A percentile compares a stretch with the other conserved stretches of the same genome.
These are phyloP conservation scores for Collybia nuda DNA, from an alignment of 768 basidiomycete genomes.

Conservation along the genomic window DNA sequence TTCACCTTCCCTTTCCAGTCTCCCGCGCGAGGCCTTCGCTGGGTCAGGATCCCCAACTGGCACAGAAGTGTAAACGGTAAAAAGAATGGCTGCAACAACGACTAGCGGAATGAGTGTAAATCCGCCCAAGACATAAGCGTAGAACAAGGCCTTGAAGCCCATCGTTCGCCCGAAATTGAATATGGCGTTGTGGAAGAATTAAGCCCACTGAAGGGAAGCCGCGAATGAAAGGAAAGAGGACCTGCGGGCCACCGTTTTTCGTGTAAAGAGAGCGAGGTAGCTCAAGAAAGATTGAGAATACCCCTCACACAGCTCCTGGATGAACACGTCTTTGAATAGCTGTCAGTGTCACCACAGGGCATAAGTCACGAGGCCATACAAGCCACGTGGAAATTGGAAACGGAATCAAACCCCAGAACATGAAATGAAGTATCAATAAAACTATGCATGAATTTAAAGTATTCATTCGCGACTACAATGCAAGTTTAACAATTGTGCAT, in stretches of 20 bases:
- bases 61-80: constrained; percentile 79
- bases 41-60: constrained; percentile 65
- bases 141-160: constrained; percentile 69
- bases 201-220: background rate
- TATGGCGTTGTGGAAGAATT: background rate
- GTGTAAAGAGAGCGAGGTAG: background rate
- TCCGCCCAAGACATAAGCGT: constrained; percentile 89
- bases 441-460: no score
- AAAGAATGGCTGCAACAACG: constrained; percentile 54
- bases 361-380: no score
- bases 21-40: constrained; percentile 34
- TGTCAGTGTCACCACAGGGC: no score
- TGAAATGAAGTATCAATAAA: no score
- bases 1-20: constrained; percentile 22
- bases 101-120: constrained; percentile 86
- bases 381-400: no score
- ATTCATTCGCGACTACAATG: no score
- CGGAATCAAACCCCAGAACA: no score
- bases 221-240: background rate
- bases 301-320: constrained; percentile 8
- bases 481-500: no score
- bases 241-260: no score
- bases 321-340: no score
- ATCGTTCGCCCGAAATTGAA: constrained; percentile 30
- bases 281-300: constrained; percentile 8